A percentile compares a stretch with the other conserved stretches of the same genome.
Conservation (phyloP, 2,329 filamentous ascomycete species). For the Shiraia bambusicola region DNA sequence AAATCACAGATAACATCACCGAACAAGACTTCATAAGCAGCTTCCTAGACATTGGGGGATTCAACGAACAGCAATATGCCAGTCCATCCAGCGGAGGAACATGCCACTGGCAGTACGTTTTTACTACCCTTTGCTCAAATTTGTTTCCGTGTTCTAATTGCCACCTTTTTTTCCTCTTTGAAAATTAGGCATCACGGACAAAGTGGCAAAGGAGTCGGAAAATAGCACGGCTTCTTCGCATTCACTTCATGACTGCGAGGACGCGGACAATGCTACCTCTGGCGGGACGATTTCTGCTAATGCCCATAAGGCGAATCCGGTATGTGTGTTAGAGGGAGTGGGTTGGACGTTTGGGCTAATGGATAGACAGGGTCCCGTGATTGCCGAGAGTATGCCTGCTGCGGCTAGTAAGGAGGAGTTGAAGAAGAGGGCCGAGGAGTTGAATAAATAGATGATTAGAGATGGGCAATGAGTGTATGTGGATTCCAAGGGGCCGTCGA, state of each 20-base stretch:
- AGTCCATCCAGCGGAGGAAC: conserved; percentile 44
- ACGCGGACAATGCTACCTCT: conserved; percentile 33
- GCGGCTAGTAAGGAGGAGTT: conserved; percentile 52
- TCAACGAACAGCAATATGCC: conserved; percentile 41
- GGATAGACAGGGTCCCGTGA: conserved; percentile 45
- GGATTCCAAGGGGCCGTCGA: too few species aligned
- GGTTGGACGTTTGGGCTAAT: conserved; percentile 7
- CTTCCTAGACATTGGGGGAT: conserved; percentile 13
- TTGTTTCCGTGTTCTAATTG: conserved; percentile 1
- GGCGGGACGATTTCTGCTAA: conserved; percentile 38
- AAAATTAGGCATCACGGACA: conserved; percentile 48
- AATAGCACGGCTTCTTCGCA: conserved; percentile 45
- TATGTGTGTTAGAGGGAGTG: conserved; percentile 18
- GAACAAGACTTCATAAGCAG: conserved; percentile 7
- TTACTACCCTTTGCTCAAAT: not conserved
- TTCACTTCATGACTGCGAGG: conserved; percentile 37
- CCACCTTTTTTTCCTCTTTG: too few species aligned
- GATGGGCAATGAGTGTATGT: too few species aligned
- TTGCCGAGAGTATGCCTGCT: conserved; percentile 48
- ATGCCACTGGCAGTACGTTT: conserved; percentile 42
- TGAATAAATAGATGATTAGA: conserved; percentile 53
- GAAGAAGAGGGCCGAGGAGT: conserved; percentile 52
- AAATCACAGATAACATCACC: conserved; percentile 8
- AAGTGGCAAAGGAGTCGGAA: conserved; percentile 48
- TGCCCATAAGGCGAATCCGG: conserved; percentile 47